Conservation (phyloP, 495 filamentous ascomycete genomes). For the Hypomontagnella submonticulosa region DNA sequence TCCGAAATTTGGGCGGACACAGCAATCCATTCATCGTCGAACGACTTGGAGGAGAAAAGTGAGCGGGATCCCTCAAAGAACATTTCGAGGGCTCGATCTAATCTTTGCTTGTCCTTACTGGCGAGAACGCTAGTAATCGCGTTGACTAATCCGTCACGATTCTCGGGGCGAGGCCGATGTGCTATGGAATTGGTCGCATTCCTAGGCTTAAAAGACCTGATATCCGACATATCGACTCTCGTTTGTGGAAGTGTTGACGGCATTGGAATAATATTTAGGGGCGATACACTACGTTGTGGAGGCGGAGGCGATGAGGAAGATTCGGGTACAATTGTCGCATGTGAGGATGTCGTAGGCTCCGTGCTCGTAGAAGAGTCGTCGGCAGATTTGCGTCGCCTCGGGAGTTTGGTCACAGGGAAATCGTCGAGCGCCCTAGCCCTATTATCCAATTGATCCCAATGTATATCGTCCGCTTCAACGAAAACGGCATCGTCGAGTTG, state of each 20-base stretch:
- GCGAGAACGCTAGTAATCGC: slow-evolving; percentile 24
- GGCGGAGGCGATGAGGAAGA: slow-evolving; percentile 19
- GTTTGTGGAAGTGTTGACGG: not conserved
- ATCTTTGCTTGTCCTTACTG: slow-evolving; percentile 26
- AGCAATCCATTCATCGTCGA: slow-evolving; percentile 45
- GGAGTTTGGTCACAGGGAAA: not conserved
- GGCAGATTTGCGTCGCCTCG: not conserved
- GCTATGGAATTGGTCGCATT: not conserved
- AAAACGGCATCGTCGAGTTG: slow-evolving; percentile 59
- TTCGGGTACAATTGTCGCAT: not conserved
- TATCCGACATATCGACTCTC: not conserved
- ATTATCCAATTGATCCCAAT: slow-evolving; percentile 24
- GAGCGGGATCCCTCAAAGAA: slow-evolving; percentile 39
- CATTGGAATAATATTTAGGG: not conserved
- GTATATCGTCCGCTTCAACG: slow-evolving; percentile 32
- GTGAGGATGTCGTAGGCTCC: not conserved
- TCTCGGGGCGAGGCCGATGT: not conserved
- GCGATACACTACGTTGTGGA: not conserved
- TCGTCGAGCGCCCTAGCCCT: not conserved
- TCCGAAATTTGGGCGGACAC: slow-evolving; percentile 52
- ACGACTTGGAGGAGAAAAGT: slow-evolving; percentile 33
- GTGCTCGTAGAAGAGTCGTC: not conserved
- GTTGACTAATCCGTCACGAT: slow-evolving; percentile 13
- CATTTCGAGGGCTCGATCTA: slow-evolving; percentile 39
- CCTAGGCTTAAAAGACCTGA: not conserved